Evolutionary conservation across 2,329 filamentous ascomycete genomes (phyloP), one percentile per base, ranked within the genome.

Genomic region (Aspergillus aculeatinus): DNA sequence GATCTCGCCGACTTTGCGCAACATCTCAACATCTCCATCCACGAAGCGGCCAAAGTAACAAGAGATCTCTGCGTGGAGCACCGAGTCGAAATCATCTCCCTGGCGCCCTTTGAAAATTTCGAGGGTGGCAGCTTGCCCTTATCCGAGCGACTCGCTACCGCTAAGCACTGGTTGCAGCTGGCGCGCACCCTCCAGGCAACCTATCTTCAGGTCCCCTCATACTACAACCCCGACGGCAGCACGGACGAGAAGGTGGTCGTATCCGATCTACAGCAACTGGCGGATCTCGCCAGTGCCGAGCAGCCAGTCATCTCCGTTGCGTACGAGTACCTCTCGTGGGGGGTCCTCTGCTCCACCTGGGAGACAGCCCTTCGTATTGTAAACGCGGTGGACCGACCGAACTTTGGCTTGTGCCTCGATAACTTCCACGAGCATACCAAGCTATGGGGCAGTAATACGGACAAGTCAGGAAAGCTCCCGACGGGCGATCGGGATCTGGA

Each of bases 341-440:
- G 68, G 6, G 70, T 64, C 1, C 65, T 72, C 51, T 67, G 67
- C 56, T 68, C 69, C 0, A 70, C 70, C 47, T 77, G 74, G 76
- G 69, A 78, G 42, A 61, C 65, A 2, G 67, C 72, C 0, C 52
- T 77, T 16, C 42, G 66, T 0, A 56, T 74, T 2, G 66, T 70
- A 0, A 35, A 69, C 5, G 51, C 60, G 0, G 75, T 77, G 1
- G 51, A 72, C 29, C 64, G 74, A 3, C 29, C 62, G 0, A 77
- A 77, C 52, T 78, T 77, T 50, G 74, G 75, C 0, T 60, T 76
- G 0, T 77, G 76, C 51, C 63, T 77, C 7, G 75, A 77, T 56
- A 76, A 61, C 0, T 78, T 76, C 59, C 76, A 77, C 53, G 63
- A 73, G 14, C 51, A 65, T 10, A 72, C 69, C 0, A 69, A 69